A percentile compares a stretch with the other conserved stretches of the same genome.
These are phyloP conservation scores for Talaromyces nanjingensis DNA, from an alignment of 495 filamentous ascomycete genomes.

Conservation along the genomic window DNA sequence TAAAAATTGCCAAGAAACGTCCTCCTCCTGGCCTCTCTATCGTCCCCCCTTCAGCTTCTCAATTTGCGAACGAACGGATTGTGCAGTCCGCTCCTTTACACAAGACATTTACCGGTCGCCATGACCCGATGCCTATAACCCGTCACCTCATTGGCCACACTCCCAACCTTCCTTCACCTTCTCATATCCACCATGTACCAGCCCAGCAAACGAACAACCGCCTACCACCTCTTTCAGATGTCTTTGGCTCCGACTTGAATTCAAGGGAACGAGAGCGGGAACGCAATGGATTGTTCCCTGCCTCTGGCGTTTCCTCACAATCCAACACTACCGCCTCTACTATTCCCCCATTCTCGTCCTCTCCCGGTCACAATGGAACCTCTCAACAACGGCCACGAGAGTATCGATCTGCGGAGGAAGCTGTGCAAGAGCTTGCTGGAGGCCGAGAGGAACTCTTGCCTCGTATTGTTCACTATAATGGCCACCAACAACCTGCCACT, in stretches of 20 bases:
- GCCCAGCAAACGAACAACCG: slow-evolving; percentile 87
- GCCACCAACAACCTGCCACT: slow-evolving; percentile 81
- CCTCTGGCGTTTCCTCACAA: slow-evolving; percentile 56
- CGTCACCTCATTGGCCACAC: slow-evolving; percentile 81
- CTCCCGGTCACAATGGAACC: slow-evolving; percentile 57
- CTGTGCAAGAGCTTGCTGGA: slow-evolving; percentile 79
- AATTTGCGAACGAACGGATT: slow-evolving; percentile 91
- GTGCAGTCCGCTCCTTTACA: slow-evolving; percentile 96
- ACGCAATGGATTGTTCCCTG: slow-evolving; percentile 36
- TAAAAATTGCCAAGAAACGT: slow-evolving; percentile 66
- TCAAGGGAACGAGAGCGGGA: slow-evolving; percentile 29
- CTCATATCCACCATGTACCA: slow-evolving; percentile 87
- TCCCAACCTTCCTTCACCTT: slow-evolving; percentile 76
- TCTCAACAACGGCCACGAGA: slow-evolving; percentile 63
- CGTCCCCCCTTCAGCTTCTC: slow-evolving; percentile 89
- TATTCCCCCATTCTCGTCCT: slow-evolving; percentile 59
- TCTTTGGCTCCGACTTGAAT: slow-evolving; percentile 76
- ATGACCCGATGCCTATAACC: slow-evolving; percentile 72
- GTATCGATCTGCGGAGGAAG: slow-evolving; percentile 93
- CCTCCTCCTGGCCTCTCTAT: slow-evolving; percentile 90
- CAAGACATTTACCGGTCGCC: slow-evolving; percentile 88
- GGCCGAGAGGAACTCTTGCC: slow-evolving; percentile 88
- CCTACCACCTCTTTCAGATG: slow-evolving; percentile 88
- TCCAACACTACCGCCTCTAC: slow-evolving; percentile 41
- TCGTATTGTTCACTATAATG: slow-evolving; percentile 89